Evolutionary conservation across 1,139 yeast genomes (phyloP).

Genomic region (Torulaspora globosa): DNA sequence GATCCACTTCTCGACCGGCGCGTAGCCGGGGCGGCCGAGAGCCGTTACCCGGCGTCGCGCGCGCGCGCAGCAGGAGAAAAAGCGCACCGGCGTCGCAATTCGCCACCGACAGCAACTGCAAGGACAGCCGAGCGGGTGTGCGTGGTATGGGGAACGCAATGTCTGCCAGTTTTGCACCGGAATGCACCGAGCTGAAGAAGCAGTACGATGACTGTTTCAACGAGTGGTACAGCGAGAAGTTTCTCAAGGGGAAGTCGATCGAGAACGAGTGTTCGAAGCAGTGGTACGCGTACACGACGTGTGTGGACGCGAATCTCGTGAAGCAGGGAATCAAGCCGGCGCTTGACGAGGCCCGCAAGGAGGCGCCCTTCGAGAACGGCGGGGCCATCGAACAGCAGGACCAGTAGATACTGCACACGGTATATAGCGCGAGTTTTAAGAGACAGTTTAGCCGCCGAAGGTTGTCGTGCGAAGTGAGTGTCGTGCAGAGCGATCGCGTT

Average conservation of each 20-base stretch:
- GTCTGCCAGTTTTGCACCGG: constrained; percentile 94
- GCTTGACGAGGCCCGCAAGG: constrained; percentile 86
- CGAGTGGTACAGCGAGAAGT: constrained; percentile 84
- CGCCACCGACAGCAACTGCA: no score
- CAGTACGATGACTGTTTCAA: constrained; percentile 91
- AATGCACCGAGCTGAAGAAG: constrained; percentile 82
- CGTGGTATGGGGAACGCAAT: constrained; percentile 65
- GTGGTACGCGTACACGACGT: constrained; percentile 82
- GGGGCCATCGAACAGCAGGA: constrained; percentile 37
- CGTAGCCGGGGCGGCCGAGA: not conserved
- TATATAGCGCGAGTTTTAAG: not conserved
- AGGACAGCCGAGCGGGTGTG: not conserved
- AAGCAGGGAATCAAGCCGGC: constrained; percentile 49
- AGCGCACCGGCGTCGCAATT: no score
- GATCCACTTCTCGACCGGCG: constrained; percentile 23
- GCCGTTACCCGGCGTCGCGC: not conserved
- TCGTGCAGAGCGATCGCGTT: not conserved
- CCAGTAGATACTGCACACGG: not conserved
- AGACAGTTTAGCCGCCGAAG: not conserved
- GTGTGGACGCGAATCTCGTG: constrained; percentile 57
- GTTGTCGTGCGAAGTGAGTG: no score
- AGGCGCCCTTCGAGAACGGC: constrained; percentile 78
- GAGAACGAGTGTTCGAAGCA: constrained; percentile 86
- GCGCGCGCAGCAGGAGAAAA: not conserved
- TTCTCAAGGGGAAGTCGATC: constrained; percentile 45